These are phyloP conservation scores for Entomortierella beljakovae DNA, from an alignment of 192 early-diverging fungal genomes.

Conservation along the genomic window DNA sequence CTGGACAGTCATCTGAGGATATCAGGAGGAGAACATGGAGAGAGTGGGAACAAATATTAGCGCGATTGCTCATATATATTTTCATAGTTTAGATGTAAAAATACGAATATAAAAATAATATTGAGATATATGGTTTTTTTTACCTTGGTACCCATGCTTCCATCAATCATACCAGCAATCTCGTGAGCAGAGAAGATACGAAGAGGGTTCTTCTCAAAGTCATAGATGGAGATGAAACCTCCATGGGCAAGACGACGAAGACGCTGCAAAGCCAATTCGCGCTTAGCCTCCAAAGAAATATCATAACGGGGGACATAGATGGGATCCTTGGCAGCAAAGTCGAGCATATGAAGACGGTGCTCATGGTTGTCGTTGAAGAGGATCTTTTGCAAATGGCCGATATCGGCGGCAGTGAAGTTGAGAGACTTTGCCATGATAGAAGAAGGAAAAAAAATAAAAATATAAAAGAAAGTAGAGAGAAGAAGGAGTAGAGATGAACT, in stretches of 20 bases:
- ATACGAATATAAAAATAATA: conserved; percentile 40
- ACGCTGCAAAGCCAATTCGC: conserved; percentile 72
- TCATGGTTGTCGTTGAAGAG: conserved; percentile 67
- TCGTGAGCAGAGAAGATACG: conserved; percentile 80
- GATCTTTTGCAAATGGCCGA: conserved; percentile 40
- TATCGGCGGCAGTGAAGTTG: conserved; percentile 37
- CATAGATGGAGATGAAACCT: conserved; percentile 72
- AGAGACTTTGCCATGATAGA: conserved; percentile 4
- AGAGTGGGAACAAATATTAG: background rate
- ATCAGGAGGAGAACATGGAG: background rate
- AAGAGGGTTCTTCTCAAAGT: conserved; percentile 78
- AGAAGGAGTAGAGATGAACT: background rate
- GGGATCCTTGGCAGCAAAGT: conserved; percentile 64
- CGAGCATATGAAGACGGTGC: conserved; percentile 61
- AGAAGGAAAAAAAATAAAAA: background rate
- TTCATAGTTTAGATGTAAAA: no score
- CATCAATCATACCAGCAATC: conserved; percentile 79
- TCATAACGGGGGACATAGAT: conserved; percentile 74
- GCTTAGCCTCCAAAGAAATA: conserved; percentile 66
- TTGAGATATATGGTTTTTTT: background rate
- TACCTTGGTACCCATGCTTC: conserved; percentile 77
- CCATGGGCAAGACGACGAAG: conserved; percentile 61
- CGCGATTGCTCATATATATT: background rate
- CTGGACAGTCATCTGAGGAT: conserved; percentile 37
- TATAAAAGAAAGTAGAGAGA: background rate